phyloP scores from a whole-genome alignment of 495 filamentous ascomycete genomes.

The Aspergillus funiculosus region DNA sequence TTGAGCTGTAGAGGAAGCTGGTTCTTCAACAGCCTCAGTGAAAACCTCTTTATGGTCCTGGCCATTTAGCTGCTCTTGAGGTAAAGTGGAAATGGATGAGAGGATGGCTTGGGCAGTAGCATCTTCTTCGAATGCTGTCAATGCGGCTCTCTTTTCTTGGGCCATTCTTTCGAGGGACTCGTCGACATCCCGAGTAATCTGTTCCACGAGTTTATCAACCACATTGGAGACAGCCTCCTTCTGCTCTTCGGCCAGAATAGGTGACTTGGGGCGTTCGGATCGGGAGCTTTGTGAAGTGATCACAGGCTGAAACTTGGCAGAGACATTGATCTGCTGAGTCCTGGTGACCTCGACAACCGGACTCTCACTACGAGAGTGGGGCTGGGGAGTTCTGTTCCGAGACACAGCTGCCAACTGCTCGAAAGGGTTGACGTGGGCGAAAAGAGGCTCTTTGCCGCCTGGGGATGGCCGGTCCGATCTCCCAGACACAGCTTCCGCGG shows the following conservation, averaged over 20 bases:
- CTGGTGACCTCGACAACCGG: slow-evolving; percentile 28
- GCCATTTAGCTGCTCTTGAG: slow-evolving; percentile 34
- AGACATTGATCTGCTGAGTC: slow-evolving; percentile 23
- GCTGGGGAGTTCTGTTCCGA: slow-evolving; percentile 45
- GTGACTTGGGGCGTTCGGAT: slow-evolving; percentile 29
- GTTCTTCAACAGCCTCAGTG: slow-evolving; percentile 23
- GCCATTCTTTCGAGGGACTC: slow-evolving; percentile 54
- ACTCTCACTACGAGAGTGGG: slow-evolving; percentile 36
- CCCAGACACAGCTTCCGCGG: slow-evolving; percentile 20
- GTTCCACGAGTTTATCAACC: slow-evolving; percentile 58
- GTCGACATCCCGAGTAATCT: slow-evolving; percentile 64
- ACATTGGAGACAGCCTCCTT: slow-evolving; percentile 68
- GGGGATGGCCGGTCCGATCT: slow-evolving; percentile 25
- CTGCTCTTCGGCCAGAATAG: slow-evolving; percentile 32
- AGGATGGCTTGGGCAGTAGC: slow-evolving; percentile 31
- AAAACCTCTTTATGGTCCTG: neutral
- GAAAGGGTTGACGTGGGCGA: slow-evolving; percentile 77
- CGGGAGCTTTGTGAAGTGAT: slow-evolving; percentile 6
- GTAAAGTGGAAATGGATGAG: slow-evolving; percentile 29
- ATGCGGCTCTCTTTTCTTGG: slow-evolving; percentile 23
- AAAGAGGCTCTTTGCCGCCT: slow-evolving; percentile 46
- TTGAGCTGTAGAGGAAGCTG: slow-evolving; percentile 51
- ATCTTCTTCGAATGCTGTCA: slow-evolving; percentile 27
- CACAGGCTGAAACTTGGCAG: slow-evolving; percentile 18
- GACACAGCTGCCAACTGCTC: slow-evolving; percentile 67